phyloP scores from a whole-genome alignment of 2,329 filamentous ascomycete species.

The Talaromyces sp. region DNA sequence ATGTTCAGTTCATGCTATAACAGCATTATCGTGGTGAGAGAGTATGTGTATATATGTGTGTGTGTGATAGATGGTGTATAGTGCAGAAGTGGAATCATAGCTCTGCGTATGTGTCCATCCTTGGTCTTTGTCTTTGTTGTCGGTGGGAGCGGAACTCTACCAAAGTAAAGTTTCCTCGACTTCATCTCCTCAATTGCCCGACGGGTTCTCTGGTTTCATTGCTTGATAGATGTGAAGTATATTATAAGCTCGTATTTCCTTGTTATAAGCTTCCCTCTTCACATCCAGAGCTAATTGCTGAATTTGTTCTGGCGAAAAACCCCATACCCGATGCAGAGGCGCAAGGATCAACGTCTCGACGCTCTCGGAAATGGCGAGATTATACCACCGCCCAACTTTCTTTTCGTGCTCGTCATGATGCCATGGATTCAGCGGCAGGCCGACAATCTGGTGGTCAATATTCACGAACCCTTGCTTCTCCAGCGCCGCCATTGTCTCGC shows the following conservation, averaged over 20 bases:
- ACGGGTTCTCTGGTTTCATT: slow-evolving; percentile 34
- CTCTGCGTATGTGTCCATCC: background rate
- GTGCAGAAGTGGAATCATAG: too few relatives aligned
- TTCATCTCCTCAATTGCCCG: slow-evolving; percentile 17
- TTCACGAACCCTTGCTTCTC: slow-evolving; percentile 72
- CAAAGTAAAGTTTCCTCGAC: background rate
- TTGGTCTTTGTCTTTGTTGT: background rate
- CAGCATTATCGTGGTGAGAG: background rate
- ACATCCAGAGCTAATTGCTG: slow-evolving; percentile 58
- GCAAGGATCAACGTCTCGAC: slow-evolving; percentile 68
- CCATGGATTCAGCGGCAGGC: slow-evolving; percentile 71
- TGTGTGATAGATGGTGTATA: background rate
- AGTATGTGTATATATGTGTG: background rate
- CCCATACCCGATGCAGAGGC: slow-evolving; percentile 62
- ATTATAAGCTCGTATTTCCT: slow-evolving; percentile 66
- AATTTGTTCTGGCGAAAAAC: slow-evolving; percentile 60
- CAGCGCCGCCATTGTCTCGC: slow-evolving; percentile 56
- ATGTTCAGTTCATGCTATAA: background rate
- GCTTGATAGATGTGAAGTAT: slow-evolving; percentile 43
- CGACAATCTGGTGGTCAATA: slow-evolving; percentile 64
- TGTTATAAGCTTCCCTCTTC: slow-evolving; percentile 63
- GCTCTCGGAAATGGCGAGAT: slow-evolving; percentile 67
- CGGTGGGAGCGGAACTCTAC: background rate
- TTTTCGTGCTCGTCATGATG: slow-evolving; percentile 58
- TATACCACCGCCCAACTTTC: slow-evolving; percentile 76